Base-by-base conservation (phyloP, 2,329 filamentous ascomycete species). In the Diaporthe destruens region DNA sequence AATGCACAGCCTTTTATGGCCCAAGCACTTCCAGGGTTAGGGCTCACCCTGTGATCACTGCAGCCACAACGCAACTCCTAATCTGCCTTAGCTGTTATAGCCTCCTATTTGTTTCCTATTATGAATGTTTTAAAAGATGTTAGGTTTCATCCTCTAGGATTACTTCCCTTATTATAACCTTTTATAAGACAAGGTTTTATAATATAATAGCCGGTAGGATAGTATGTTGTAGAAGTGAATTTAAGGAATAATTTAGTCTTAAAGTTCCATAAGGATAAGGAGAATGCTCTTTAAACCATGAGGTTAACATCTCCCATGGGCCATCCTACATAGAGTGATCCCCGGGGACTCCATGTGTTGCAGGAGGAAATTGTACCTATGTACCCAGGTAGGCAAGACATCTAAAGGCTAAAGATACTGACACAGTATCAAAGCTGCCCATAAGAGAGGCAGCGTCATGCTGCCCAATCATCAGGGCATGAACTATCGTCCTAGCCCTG, bases 1-100 rank as follows among this genome's bases (percentile, higher is more conserved):
- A n/a, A 1, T 32, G 51, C 36, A 6, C 7, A n/a, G 54, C 18
- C 29, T 66, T 8, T 3, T 42, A 18, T 18, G 16, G 12, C 39
- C 39, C 18, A 14, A 8, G 51, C 23, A 55, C 23, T 12, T 11
- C 6, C 23, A 72, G 70, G 70, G 70, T 72, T 72, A 68, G 61
- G 70, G 70, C 47, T 29, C 12, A 2, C 32, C 3, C 2, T 7
- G 5, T 6, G 2, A 20, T 18, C 18, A n/a, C 3, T 2, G n/a
- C 9, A 32, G 56, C 39, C 39, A 23, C 9, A 14, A 39, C 39
- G 23, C n/a, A 23, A 23, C n/a, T 39, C 36, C 44, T 47, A 23
- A 9, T 23, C 11, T 23, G 4, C 8, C 20, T 49, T 20, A 18
- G 7, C 44, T 3, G 6, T 18, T 20, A 8, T n/a, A 49, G 2